Base-by-base conservation (phyloP, 495 filamentous ascomycete genomes). In the Annulohypoxylon stygium region DNA sequence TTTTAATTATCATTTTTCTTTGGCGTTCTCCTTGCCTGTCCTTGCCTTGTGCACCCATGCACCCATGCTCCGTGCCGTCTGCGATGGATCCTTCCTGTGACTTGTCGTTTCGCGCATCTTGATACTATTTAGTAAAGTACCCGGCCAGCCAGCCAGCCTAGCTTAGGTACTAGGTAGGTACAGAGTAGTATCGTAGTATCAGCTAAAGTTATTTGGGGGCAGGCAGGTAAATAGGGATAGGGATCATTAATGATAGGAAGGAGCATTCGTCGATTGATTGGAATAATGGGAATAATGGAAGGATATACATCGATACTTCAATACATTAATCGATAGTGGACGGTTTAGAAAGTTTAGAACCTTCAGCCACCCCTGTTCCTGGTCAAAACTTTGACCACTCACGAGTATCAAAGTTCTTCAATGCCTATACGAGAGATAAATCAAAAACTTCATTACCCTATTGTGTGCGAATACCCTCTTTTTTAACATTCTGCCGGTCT, bases 381-480 rank as follows among this genome's bases (percentile, higher is more conserved):
- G 54, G 70, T 68, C 70, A 18, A 70, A 73, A 73, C 50, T 73
- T 65, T 65, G 68, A 25, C 53, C 18, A 54, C 57, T 50, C 37
- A 45, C 16, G 18, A 43, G 37, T 61, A 54, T 71, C 67, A 75
- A 54, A 75, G 67, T 75, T 75, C 72, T 75, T 66, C 34, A 43
- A 37, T 75, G 64, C 67, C 26, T 75, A 75, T 75, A 75, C 67
- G 72, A 75, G 60, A 63, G 59, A 70, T 57, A 54, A 65, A 67
- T 16, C 69, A 37, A 54, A 23, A 26, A 54, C 50, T 54, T 54
- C 57, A 60, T 62, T 75, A 75, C 72, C 67, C 67, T 75, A 75
- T 75, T 75, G 72, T 73, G 70, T 61, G 70, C 51, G 72, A 65
- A 75, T 75, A 68, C 67, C 63, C 72, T 67, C 43, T 70, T 67